Evolutionary conservation across 495 filamentous ascomycete species (phyloP), one percentile per base, ranked within the genome.

Genomic region (Lineolata rhizophorae): DNA sequence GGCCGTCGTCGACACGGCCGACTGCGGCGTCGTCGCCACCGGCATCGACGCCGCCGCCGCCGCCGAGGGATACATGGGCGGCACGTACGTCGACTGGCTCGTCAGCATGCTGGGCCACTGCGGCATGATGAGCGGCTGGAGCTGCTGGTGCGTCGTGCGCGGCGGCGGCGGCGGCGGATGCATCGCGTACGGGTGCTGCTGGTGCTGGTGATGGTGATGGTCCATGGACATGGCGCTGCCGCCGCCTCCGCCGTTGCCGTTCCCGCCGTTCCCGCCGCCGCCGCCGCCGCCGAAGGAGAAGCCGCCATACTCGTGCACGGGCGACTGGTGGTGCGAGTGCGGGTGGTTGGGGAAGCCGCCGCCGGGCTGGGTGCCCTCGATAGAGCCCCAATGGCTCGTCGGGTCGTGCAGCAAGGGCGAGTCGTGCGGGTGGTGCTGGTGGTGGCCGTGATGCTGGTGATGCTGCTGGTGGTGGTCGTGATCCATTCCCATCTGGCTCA

Each of bases 81-180:
- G 46, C 18, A 47, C 51, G 37, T 51, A 54, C 20, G 48, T 46
- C 27, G 58, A 56, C 35, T 60, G 58, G 40, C 55, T 61, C 29
- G 54, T 61, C 38, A 64, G 42, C 53, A 61, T 61, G 37, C 57
- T 61, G 21, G 60, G 60, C 60, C 60, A 64, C 47, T 57, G 54
- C n/a, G 60, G 60, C 47, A 60, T 57, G 34, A 60, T 50, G 38
- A 64, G 41, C 13, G 60, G 60, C 34, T 61, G 60, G 16, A 62
- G 43, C 22, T 56, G 54, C 28, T 53, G 55, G 31, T 58, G 54
- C 3, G 47, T 41, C 21, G 53, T 46, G 21, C 51, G 50, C 15
- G 54, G 47, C 2, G 55, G 51, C 27, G 48, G 50, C 39, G 54
- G 47, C 18, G 53, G 45, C 2, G 54, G 49, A 28, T 48, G 50